phyloP scores from a whole-genome alignment of 768 basidiomycete genomes.

The Suillus decipiens region DNA sequence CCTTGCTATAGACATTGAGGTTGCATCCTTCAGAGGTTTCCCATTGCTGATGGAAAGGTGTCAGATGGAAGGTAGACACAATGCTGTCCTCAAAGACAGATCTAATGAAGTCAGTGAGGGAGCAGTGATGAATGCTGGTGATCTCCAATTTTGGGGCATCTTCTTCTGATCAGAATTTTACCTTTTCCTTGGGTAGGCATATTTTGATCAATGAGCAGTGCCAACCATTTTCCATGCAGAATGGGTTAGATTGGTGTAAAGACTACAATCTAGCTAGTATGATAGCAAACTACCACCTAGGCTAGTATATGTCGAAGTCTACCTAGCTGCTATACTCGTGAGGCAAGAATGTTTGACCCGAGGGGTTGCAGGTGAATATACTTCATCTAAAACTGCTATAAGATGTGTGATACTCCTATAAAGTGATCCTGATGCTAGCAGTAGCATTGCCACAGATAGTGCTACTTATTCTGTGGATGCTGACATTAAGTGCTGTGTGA shows the following conservation, averaged over 20 bases:
- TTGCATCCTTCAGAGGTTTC: background rate
- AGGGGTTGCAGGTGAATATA: no score
- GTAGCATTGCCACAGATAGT: no score
- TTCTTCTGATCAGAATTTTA: background rate
- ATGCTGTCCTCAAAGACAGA: background rate
- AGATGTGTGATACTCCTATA: no score
- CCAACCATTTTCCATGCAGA: conserved; percentile 10
- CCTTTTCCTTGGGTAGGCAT: conserved; percentile 8
- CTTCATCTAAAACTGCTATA: no score
- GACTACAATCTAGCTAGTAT: no score
- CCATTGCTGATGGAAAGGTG: conserved; percentile 5
- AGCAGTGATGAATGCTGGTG: background rate
- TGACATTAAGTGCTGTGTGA: no score
- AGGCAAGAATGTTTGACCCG: no score
- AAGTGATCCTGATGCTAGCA: no score
- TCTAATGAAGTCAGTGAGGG: conserved; percentile 5
- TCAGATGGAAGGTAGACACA: background rate
- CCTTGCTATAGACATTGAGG: background rate
- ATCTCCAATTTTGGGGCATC: conserved; percentile 1
- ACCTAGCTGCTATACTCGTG: no score
- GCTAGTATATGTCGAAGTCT: no score
- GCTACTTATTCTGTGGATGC: no score
- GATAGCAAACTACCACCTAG: no score
- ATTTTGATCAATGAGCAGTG: conserved; percentile 5
- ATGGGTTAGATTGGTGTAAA: conserved; percentile 11